Base-by-base conservation (phyloP, 768 basidiomycete species). In the Chalciporus piperatus region DNA sequence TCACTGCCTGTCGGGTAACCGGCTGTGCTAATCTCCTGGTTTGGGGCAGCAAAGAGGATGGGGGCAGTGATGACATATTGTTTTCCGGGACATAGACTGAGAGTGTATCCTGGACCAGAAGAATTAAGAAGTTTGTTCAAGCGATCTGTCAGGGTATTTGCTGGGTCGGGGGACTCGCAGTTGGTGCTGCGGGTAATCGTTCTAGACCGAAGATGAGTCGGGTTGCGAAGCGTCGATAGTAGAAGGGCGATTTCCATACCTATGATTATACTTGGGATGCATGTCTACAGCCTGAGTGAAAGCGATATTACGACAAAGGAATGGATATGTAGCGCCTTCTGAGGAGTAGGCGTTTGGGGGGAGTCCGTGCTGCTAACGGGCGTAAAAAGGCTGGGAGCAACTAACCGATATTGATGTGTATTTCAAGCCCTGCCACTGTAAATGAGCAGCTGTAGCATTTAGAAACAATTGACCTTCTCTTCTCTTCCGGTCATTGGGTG, bases 1-100 rank as follows among this genome's bases (percentile, higher is more conserved):
- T 76, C 73, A 47, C 77, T 72, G 19, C 76, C 88, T 0, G 76
- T 81, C 0, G 92, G 92, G 54, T 91, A 87, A 14, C 88, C 89
- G 6, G 75, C 59, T 0, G 92, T 94, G 57, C 82, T 88, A 42
- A 94, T 92, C 69, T 93, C 92, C 68, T 94, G 85, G 58, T 84
- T 74, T 0, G 79, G 74, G 11, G 82, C 78, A 0, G 82, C 74
- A 59, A 90, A 91, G 28, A 77, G 68, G 45, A 94, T 75, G 1
- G 88, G 84, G 3, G 81, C 77, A 47, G 80, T 76, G 54, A 92
- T 79, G 54, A 77, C 52, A 62, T 94, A 93, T 43, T 77, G 70
- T 47, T 76, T 66, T 27, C 72, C 69, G 2, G 82, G 82, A 68
- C 92, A 94, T 3, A 94, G 75, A 13, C 70, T 72, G 6, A 94